Evolutionary conservation across 1,139 yeast genomes (phyloP), one percentile per base, ranked within the genome.

Genomic region (Lodderomyces parapsilosis): DNA sequence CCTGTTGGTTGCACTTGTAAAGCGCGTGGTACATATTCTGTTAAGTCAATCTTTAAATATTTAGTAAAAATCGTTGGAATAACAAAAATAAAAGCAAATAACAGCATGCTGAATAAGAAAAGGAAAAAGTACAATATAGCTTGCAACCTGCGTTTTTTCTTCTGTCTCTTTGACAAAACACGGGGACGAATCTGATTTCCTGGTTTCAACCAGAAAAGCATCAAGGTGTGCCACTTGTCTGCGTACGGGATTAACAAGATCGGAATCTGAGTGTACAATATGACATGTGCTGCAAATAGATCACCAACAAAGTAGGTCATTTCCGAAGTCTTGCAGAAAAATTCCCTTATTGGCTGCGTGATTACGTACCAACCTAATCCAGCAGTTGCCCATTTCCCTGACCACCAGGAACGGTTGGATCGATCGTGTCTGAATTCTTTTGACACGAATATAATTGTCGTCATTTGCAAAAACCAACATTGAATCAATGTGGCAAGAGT

Each of bases 121-220:
- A 85, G 22, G 68, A 61, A 4, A 62, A 49, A 55, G 49, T 64
- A 56, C 64, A 81, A 40, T 55, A 65, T 25, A 55, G 63, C 46
- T 60, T 71, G 58, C 6, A 56, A 47, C 33, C 64, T 56, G 23
- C 68, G 57, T 8, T 49, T 54, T 23, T 63, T 43, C 62, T 63
- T 39, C 59, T 62, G 52, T 54, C 65, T 54, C 75, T 69, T 48
- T 49, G 67, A 56, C 13, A 66, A 52, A 15, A 68, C 52, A 45
- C 76, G 60, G 44, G 76, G 62, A 39, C 76, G 62, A 38, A 77
- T 57, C 51, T 80, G 76, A 49, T 68, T 60, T 1, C 77, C 73
- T 1, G 96, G 96, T 40, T 72, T 76, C 42, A 88, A 66, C 97
- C 96, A 90, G 59, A 89, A 80, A 37, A 90, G 67, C 74, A 86